Conservation (phyloP, 2,329 filamentous ascomycete genomes). For the Cercospora citrullina region DNA sequence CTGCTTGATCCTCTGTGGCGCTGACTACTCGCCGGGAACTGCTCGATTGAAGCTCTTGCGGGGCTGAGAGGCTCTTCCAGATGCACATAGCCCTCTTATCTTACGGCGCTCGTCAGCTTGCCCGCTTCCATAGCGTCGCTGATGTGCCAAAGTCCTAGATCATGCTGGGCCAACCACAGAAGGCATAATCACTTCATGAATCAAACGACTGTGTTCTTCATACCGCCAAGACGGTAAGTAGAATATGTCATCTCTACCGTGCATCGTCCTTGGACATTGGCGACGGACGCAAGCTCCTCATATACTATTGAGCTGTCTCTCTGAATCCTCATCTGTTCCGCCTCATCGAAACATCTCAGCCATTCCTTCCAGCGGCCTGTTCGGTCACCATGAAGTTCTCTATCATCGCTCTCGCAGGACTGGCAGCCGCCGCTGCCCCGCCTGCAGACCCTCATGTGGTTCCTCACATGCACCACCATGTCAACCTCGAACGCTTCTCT, state of each 20-base stretch:
- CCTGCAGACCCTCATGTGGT: background rate
- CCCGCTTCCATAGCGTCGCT: background rate
- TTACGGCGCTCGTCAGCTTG: background rate
- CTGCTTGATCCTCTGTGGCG: background rate
- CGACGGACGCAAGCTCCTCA: background rate
- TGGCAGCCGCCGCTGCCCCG: slow-evolving; percentile 1
- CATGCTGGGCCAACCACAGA: background rate
- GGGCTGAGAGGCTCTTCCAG: background rate
- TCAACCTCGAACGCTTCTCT: slow-evolving; percentile 1
- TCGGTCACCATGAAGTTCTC: slow-evolving; percentile 6
- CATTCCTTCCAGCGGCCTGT: background rate
- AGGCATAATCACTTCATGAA: slow-evolving; percentile 1
- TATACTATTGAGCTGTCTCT: background rate
- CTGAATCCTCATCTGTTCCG: background rate
- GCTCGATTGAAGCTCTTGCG: background rate
- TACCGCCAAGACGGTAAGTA: background rate
- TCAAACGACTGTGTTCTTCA: background rate
- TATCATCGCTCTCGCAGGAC: background rate
- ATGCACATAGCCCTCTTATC: background rate
- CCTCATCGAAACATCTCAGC: background rate
- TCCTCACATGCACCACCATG: slow-evolving; percentile 10
- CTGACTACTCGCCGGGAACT: background rate
- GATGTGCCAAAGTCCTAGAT: background rate
- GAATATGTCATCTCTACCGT: background rate
- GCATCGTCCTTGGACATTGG: background rate